These are phyloP conservation scores for Hanseniaspora thailandica DNA, from an alignment of 805 yeast genomes.

Conservation along the genomic window DNA sequence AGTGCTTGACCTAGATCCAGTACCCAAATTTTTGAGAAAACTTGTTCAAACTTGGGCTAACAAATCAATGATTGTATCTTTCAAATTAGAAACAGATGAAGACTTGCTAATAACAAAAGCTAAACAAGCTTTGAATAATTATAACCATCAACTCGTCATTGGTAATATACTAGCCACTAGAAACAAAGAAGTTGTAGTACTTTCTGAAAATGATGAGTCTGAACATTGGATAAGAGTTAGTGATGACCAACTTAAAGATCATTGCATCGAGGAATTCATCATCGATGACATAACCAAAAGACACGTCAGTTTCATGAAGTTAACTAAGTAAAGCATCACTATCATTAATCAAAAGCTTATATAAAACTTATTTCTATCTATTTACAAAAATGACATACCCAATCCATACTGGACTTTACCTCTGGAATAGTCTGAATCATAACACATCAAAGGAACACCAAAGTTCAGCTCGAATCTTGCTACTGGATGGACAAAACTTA, in stretches of 20 bases:
- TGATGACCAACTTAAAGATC: conserved; percentile 29
- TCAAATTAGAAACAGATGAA: conserved; percentile 83
- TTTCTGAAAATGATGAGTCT: conserved; percentile 25
- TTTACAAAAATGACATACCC: conserved; percentile 46
- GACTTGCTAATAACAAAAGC: conserved; percentile 63
- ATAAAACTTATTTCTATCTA: not conserved
- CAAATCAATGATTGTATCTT: conserved; percentile 83
- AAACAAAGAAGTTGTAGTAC: conserved; percentile 78
- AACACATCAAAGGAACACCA: conserved; percentile 46
- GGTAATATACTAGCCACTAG: conserved; percentile 87
- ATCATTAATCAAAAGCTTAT: not conserved
- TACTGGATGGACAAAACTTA: conserved; percentile 49
- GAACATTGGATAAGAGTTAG: conserved; percentile 41
- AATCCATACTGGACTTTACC: conserved; percentile 61
- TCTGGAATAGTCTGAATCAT: conserved; percentile 38
- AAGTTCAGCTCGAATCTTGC: conserved; percentile 60
- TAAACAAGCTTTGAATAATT: conserved; percentile 63
- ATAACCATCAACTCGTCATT: conserved; percentile 86
- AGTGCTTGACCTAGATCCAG: conserved; percentile 81
- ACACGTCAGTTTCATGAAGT: conserved; percentile 53
- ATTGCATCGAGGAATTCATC: conserved; percentile 59
- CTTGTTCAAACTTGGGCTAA: conserved; percentile 93
- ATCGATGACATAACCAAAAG: conserved; percentile 61
- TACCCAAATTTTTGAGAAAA: conserved; percentile 82
- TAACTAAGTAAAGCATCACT: conserved; percentile 17